Base-by-base conservation (phyloP, 192 early-diverging fungal genomes). In the Backusella westeae region DNA sequence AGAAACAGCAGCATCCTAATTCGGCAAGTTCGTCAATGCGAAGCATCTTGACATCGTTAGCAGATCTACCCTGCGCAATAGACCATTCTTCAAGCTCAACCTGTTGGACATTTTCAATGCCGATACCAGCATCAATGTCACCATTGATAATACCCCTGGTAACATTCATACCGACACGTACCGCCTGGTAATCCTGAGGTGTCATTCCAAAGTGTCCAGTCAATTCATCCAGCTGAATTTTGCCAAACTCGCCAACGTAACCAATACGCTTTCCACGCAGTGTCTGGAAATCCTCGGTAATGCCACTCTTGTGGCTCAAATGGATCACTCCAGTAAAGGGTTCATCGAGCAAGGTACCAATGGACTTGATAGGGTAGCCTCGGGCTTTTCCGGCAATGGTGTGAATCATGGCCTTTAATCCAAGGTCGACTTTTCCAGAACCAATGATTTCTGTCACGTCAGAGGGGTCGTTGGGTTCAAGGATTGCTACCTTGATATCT, bases 391-490 rank as follows among this genome's bases (percentile, higher is more conserved):
- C 90, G 21, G 90, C 90, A 56, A 91, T 91, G 35, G 90, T 91
- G 73, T 91, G 90, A 77, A 91, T 90, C 89, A 91, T 91, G 38
- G 90, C 90, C 77, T 91, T 91, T 78, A 86, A 88, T 19, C 88
- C 90, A 35, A 91, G 76, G 29, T 91, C 90, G 10, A 85, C 81
- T 75, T 88, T 89, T 17, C 90, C 90, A 0, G 83, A 86, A 19
- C 90, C 90, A 63, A 90, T 90, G 71, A 91, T 86, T 67, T 88
- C 89, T 34, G 90, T 91, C 6, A 91, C 89, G 74, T 90, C 90
- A 1, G 87, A 88, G 1, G 90, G 90, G 70, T 91, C 86, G 72
- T 81, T 83, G 41, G 90, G 90, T 80, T 91, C 90, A 32, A 91
- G 83, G 71, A 91, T 87, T n/a, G 90, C 90, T 1, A 91, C 89